Conservation (phyloP, 2,329 filamentous ascomycete genomes). For the Xylariaceae sp. region DNA sequence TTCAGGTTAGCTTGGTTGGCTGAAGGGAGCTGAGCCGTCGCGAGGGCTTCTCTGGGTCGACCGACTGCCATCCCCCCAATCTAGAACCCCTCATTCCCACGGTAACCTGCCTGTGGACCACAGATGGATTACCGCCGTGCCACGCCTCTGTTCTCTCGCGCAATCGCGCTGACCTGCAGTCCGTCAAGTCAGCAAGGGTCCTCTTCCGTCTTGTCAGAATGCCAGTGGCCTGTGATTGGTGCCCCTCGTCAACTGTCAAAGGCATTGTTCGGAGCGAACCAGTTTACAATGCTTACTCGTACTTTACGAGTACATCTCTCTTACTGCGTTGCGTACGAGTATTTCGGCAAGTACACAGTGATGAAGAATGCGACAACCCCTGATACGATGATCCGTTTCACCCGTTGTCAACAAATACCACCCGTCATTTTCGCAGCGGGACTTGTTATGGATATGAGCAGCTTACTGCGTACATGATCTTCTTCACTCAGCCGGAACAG, state of each 20-base stretch:
- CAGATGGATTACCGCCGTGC: not conserved
- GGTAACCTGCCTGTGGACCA: not conserved
- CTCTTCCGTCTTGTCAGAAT: not conserved
- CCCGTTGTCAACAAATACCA: no score
- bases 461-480: no score
- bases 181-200: not conserved
- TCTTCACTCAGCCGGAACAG: no score
- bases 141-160: not conserved
- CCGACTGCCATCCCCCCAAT: not conserved
- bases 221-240: not conserved
- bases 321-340: no score
- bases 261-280: not conserved
- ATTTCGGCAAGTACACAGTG: no score
- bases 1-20: not conserved
- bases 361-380: no score
- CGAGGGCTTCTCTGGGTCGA: not conserved
- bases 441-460: no score
- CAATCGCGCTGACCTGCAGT: conserved; percentile 2
- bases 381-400: no score
- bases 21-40: not conserved
- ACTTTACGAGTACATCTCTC: no score
- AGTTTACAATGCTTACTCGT: no score
- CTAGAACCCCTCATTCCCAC: not conserved
- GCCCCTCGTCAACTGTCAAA: not conserved
- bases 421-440: no score